These are phyloP conservation scores for Triticum dicoccoides DNA, from an alignment of 176 grass and related monocot species.

Conservation along the genomic window DNA sequence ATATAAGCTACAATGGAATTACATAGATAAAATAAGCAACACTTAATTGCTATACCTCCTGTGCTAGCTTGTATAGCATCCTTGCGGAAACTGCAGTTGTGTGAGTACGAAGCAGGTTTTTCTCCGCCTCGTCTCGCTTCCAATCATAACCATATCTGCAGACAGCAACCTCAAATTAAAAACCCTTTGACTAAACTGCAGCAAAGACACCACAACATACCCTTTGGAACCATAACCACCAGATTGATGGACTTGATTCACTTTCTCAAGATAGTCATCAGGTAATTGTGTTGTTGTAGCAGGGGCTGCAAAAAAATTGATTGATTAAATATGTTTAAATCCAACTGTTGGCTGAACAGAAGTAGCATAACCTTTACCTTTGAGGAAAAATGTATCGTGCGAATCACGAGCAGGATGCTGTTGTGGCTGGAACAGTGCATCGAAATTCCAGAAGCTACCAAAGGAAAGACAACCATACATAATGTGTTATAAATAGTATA, in stretches of 20 bases:
- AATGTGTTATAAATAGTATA: background rate
- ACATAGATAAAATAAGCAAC: background rate
- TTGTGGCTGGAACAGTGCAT: conserved; percentile 94
- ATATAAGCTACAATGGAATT: background rate
- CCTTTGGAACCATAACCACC: conserved; percentile 93
- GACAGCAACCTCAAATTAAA: conserved; percentile 24
- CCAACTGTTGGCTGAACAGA: too few species aligned
- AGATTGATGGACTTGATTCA: conserved; percentile 78
- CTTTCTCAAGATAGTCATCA: conserved; percentile 88
- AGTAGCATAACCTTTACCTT: conserved; percentile 29
- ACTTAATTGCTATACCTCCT: conserved; percentile 53
- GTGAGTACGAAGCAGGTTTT: conserved; percentile 93
- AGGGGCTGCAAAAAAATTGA: conserved; percentile 54
- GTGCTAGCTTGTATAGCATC: conserved; percentile 94
- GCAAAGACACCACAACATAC: conserved; percentile 45
- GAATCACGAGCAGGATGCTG: conserved; percentile 99
- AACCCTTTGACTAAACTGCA: background rate
- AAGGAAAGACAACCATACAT: background rate
- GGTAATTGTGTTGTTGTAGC: conserved; percentile 61
- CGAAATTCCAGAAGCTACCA: conserved; percentile 96
- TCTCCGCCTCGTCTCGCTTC: conserved; percentile 95
- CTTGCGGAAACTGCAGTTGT: conserved; percentile 97
- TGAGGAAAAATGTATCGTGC: conserved; percentile 95
- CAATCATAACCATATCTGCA: conserved; percentile 95
- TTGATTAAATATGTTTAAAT: background rate